Base-by-base conservation (phyloP, 2,329 filamentous ascomycete species). In the Tolypocladium pustulatum region DNA sequence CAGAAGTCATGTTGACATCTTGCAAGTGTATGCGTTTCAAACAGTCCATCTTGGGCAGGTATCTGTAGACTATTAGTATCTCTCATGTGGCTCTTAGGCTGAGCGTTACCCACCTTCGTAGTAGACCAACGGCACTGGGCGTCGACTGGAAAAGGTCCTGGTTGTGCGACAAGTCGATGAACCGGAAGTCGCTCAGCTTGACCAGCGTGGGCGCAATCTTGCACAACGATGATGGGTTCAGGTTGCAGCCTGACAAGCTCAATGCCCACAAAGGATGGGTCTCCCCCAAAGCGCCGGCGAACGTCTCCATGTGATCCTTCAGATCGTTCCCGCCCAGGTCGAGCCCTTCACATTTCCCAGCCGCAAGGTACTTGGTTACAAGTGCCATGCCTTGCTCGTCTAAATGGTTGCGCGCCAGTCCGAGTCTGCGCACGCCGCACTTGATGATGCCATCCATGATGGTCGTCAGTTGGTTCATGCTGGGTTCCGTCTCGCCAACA, bases 151-250 rank as follows among this genome's bases (percentile, higher is more conserved):
- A 96, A 20, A 99, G 78, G 25, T 84, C 85, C 37, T 81, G 88
- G 65, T 97, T 97, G 67, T 96, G 91, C 6, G 91, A 96, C 40
- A 99, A 78, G 70, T 97, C 94, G 60, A 99, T 84, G 69, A 97
- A 97, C 25, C 89, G 86, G 68, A 97, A 88, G 62, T 87, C 83
- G 2, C 81, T 79, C 58, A 97, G 76, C 63, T 81, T 84, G 32
- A 82, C 79, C 57, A 97, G 74, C 8, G 84, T 84, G 5, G 91
- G 90, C 56, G 97, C 80, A 15, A 97, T 78, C 57, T 84, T 83
- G 71, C 83, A 88, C 27, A 97, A 76, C 13, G 87, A 86, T 0
- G 83, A 78, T 0, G 91, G 87, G 5, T 82, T 84, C 58, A 99
- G 77, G 59, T 90, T 90, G 74, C 92, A 97, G 65, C 91, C 88